Conservation (phyloP, 179 eudicot genomes). For the Dionaea muscipula region DNA sequence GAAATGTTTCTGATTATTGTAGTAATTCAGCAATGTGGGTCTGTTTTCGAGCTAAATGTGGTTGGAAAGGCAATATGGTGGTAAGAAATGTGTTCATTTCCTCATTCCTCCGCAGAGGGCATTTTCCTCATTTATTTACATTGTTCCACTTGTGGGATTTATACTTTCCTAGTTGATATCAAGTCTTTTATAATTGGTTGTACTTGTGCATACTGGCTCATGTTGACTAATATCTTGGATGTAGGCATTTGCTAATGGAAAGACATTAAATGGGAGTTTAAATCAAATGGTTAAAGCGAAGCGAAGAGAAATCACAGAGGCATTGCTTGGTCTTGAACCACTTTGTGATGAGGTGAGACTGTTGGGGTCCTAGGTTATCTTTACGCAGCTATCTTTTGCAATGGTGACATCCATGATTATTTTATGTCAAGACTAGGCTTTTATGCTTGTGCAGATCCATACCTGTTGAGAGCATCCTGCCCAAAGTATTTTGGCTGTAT, state of each 20-base stretch:
- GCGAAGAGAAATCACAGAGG: constrained; percentile 39
- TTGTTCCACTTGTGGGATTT: not conserved
- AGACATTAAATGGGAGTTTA: constrained; percentile 28
- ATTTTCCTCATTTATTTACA: constrained; percentile 2
- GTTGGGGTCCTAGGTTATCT: too few species aligned
- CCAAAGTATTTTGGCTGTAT: too few species aligned
- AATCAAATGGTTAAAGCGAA: constrained; percentile 19
- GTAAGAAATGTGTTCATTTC: constrained; percentile 19
- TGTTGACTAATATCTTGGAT: constrained; percentile 12
- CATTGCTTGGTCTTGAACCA: constrained; percentile 51
- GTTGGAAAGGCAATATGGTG: constrained; percentile 53
- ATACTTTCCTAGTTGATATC: too few species aligned
- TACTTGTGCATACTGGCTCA: not conserved
- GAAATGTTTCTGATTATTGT: constrained; percentile 6
- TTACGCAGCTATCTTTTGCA: too few species aligned
- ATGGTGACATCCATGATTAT: not conserved
- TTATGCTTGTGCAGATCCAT: too few species aligned
- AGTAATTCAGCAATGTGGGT: constrained; percentile 47
- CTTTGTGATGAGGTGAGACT: constrained; percentile 43
- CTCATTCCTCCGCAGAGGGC: not conserved
- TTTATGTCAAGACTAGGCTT: too few species aligned
- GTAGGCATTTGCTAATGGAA: constrained; percentile 52
- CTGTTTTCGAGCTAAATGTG: constrained; percentile 65
- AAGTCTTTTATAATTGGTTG: too few species aligned
- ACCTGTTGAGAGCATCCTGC: too few species aligned